Conservation (phyloP, 352 stramenopile species). For the Phytopythium kandeliae region DNA sequence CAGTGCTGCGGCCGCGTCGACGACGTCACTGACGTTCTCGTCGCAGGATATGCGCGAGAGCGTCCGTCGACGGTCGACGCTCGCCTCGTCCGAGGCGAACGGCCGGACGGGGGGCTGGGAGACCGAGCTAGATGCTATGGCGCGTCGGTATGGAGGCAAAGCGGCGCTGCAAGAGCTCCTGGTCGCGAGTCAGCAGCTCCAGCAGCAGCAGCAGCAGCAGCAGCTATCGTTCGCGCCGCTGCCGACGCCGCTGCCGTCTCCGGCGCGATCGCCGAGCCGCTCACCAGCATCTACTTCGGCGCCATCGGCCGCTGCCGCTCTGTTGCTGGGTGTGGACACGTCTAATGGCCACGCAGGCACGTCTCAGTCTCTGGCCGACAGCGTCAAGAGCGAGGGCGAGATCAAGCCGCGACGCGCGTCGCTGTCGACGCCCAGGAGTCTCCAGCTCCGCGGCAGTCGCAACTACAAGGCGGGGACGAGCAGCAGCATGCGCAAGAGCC, state of each 20-base stretch:
- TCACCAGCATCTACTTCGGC: not conserved
- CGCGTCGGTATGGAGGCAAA: slow-evolving; percentile 39
- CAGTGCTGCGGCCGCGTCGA: not conserved
- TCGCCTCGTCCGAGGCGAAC: not conserved
- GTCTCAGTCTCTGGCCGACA: not conserved
- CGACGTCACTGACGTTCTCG: slow-evolving; percentile 28
- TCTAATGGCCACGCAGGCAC: not conserved
- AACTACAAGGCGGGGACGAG: slow-evolving; percentile 5
- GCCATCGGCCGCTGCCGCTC: not conserved
- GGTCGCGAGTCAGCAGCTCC: not conserved
- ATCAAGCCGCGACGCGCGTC: not conserved
- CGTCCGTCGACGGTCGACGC: not conserved
- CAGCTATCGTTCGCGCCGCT: slow-evolving; percentile 6
- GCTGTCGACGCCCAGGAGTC: slow-evolving; percentile 2
- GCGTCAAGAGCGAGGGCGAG: not conserved
- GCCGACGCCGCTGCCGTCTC: not conserved
- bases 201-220: slow-evolving; percentile 6
- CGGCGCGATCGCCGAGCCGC: not conserved
- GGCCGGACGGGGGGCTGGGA: slow-evolving; percentile 20
- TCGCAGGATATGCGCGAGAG: slow-evolving; percentile 40
- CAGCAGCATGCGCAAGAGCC: slow-evolving; percentile 8
- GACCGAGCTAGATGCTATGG: slow-evolving; percentile 49
- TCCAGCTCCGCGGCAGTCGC: slow-evolving; percentile 1
- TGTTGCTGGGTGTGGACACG: not conserved
- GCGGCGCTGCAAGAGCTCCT: slow-evolving; percentile 12